Evolutionary conservation across 495 filamentous ascomycete genomes (phyloP), one percentile per base, ranked within the genome.

Genomic region (Penicillium taxi): DNA sequence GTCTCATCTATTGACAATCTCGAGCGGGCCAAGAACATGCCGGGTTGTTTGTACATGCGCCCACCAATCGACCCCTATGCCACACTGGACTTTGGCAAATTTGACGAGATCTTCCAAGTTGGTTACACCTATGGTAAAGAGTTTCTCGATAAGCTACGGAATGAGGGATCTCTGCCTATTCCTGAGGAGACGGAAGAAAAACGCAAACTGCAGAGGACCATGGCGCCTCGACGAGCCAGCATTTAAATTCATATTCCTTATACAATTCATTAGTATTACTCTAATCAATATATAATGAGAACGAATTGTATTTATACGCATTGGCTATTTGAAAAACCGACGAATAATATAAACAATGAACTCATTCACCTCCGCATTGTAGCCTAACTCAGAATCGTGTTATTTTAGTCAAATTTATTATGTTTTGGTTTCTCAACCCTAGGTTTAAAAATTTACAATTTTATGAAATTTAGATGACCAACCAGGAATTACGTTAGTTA

Each of bases 1-100:
- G 91, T 99, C 6, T 85, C 79, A 2, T 86, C 80, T 17, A 85
- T 94, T 4, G 93, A 96, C 52, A 91, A 90, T 29, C 69, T 99
- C 9, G 91, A 99, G 58, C 73, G 88, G 14, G 89, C 93, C 15
- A 99, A 99, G 66, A 78, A 67, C 8, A 84, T 77, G 40, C 73
- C 82, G 0, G 93, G 91, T 5, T 95, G 88, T 56, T 62, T 90
- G 15, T 99, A 96, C 53, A 91, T 96, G 84, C 74, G 91, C 4
- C 93, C 93, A 17, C 91, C 91, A 3, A 82, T 99, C 37, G 93
- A 96, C 50, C 70, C 76, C 5, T 96, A 93, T 40, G 91, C 88
- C 0, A 99, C 91, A 6, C 61, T 99, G 34, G 93, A 96, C 28
- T 99, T 99, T 67, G 84, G 75, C 35, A 95, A 88, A 57, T 96